These are phyloP conservation scores for Chaetomium globosum DNA, from an alignment of 2,329 filamentous ascomycete genomes.

Conservation along the genomic window DNA sequence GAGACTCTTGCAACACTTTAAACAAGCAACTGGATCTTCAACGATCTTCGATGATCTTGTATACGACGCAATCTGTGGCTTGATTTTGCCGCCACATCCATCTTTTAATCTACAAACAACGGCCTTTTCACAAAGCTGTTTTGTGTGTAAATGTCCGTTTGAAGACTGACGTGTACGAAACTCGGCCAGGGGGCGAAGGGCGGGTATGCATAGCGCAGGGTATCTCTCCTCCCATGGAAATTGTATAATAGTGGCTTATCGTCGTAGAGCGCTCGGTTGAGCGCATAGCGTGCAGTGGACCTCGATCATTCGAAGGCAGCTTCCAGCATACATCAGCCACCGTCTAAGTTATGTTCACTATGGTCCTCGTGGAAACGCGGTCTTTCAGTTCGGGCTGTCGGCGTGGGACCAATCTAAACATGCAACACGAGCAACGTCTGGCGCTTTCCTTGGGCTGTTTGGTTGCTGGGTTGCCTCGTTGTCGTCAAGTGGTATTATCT, in stretches of 20 bases:
- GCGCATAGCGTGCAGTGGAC: slow-evolving; percentile 29
- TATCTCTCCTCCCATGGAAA: slow-evolving; percentile 56
- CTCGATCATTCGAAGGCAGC: slow-evolving; percentile 23
- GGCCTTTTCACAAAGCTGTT: slow-evolving; percentile 26
- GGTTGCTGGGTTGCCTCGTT: not conserved
- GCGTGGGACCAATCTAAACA: not conserved
- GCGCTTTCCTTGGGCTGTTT: too few species aligned
- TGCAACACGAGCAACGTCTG: not conserved
- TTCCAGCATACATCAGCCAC: not conserved
- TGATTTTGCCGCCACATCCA: slow-evolving; percentile 11
- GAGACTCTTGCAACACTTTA: slow-evolving; percentile 25
- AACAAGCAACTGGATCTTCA: slow-evolving; percentile 12
- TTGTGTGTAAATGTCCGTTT: slow-evolving; percentile 26
- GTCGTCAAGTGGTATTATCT: not conserved
- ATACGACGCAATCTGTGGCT: slow-evolving; percentile 15
- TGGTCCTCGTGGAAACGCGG: not conserved
- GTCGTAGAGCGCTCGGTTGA: slow-evolving; percentile 38
- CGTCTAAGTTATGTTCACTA: not conserved
- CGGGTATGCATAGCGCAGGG: slow-evolving; percentile 48
- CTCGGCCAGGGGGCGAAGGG: slow-evolving; percentile 21
- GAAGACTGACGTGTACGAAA: slow-evolving; percentile 33
- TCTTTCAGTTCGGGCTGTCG: too few species aligned
- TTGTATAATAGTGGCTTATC: slow-evolving; percentile 49
- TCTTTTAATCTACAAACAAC: slow-evolving; percentile 34
- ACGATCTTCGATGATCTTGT: not conserved